These are phyloP conservation scores for Microbotryum intermedium DNA, from an alignment of 1,284 basidiomycete genomes.

Conservation along the genomic window DNA sequence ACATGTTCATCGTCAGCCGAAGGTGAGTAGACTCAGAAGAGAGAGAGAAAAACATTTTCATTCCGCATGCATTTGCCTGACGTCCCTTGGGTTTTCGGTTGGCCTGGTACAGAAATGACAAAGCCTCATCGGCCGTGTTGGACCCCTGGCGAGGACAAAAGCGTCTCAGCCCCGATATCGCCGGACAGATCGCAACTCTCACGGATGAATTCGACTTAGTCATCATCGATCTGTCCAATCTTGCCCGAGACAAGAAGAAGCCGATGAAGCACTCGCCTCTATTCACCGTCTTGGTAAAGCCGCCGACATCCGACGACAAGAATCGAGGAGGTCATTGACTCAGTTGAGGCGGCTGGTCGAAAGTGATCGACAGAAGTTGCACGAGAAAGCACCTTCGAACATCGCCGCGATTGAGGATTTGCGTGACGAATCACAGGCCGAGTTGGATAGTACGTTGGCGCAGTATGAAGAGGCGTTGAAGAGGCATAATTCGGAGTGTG, in stretches of 20 bases:
- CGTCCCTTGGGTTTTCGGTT: too few relatives aligned
- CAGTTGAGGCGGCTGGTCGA: constrained; percentile 38
- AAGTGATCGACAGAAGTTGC: constrained; percentile 53
- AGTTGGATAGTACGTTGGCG: constrained; percentile 28
- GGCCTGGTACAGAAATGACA: too few relatives aligned
- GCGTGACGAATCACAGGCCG: constrained; percentile 41
- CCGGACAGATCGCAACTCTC: constrained; percentile 25
- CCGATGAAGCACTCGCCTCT: not conserved
- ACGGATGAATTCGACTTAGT: not conserved
- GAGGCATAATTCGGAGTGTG: too few relatives aligned
- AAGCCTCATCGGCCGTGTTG: constrained; percentile 14
- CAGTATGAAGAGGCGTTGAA: constrained; percentile 10
- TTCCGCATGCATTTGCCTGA: too few relatives aligned
- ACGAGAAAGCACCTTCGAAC: constrained; percentile 63
- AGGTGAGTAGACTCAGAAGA: constrained; percentile 10
- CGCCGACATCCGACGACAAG: constrained; percentile 2
- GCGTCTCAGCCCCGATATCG: constrained; percentile 36
- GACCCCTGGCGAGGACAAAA: constrained; percentile 36
- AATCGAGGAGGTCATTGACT: constrained; percentile 23
- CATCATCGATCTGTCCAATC: not conserved
- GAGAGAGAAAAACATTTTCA: constrained; percentile 1
- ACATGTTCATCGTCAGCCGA: constrained; percentile 13
- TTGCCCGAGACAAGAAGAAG: constrained; percentile 7
- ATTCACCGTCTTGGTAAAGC: constrained; percentile 1
- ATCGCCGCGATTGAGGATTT: constrained; percentile 55